Base-by-base conservation (phyloP, 2,329 filamentous ascomycete genomes). In the Hypomyces rosellus region DNA sequence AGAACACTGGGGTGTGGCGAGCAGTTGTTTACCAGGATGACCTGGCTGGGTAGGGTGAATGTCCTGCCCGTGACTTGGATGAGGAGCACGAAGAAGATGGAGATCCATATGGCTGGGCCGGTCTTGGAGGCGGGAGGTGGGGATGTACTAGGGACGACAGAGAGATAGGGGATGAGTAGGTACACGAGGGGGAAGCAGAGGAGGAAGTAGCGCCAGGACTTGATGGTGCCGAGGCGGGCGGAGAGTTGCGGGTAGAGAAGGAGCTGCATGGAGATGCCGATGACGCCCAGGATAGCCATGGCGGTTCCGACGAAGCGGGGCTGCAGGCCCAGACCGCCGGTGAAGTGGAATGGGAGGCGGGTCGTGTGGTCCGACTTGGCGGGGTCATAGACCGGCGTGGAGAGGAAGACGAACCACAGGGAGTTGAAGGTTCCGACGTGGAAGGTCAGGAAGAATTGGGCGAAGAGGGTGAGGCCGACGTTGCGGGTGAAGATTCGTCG, bases 371-470 rank as follows among this genome's bases (percentile, higher is more conserved):
- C 55, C 0, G 68, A 67, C 1, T 65, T 55, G 11, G 58, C 38
- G 0, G 74, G 71, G 58, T 74, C 67, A 54, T 74, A 81, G 4
- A 84, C 82, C 0, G 85, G 84, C 0, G 85, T 86, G 1, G 87
- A 88, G 42, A 91, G 75, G 65, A 91, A 90, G 46, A 89, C 76
- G 54, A 88, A 87, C 72, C 84, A 88, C 41, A 91, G 77, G 2
- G 85, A 80, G 62, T 88, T 86, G 71, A 89, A 91, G 25, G 86
- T 84, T 53, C 84, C 85, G 59, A 89, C 75, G 66, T 90, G 87
- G 56, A 89, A 80, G 15, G 82, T 80, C 44, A 89, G 76, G 52
- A 89, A 75, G 57, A 85, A 85, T 56, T 87, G 84, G 8, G 78
- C 77, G n/a, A 84, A 55, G 3, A 91, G 63, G 0, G 77, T 81